Percentiles rank a stretch among this genome's conserved stretches.
These are phyloP conservation scores for Tremella fuciformis DNA, from an alignment of 768 basidiomycete species.

Conservation along the genomic window DNA sequence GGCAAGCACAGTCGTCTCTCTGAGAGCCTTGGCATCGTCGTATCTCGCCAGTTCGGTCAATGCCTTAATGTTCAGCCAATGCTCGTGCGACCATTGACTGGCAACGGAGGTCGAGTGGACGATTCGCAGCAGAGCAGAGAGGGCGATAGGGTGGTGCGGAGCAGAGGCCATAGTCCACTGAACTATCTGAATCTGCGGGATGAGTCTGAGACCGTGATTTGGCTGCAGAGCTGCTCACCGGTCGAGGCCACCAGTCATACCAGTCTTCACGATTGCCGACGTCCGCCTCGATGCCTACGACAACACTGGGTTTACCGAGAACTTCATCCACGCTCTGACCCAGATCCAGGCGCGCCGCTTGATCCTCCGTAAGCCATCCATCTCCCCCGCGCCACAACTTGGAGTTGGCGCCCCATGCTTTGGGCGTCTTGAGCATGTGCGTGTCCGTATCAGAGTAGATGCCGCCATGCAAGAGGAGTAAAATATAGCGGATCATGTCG, in stretches of 20 bases:
- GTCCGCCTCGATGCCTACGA: slow-evolving; percentile 56
- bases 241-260: slow-evolving; percentile 52
- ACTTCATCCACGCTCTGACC: slow-evolving; percentile 29
- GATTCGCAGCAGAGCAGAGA: slow-evolving; percentile 54
- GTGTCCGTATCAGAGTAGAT: slow-evolving; percentile 55
- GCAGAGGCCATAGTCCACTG: slow-evolving; percentile 56
- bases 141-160: slow-evolving; percentile 54
- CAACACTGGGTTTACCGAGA: slow-evolving; percentile 44
- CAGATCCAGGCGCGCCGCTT: slow-evolving; percentile 13
- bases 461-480: slow-evolving; percentile 45
- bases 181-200: slow-evolving; percentile 53
- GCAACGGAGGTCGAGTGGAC: slow-evolving; percentile 42
- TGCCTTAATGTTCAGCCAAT: slow-evolving; percentile 17
- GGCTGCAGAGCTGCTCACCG: slow-evolving; percentile 28
- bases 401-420: slow-evolving; percentile 44
- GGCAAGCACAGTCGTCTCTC: slow-evolving; percentile 26
- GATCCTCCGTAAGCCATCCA: slow-evolving; percentile 35
- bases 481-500: slow-evolving; percentile 46
- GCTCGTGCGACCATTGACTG: slow-evolving; percentile 33
- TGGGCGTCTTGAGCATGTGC: slow-evolving; percentile 45
- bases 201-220: background rate
- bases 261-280: slow-evolving; percentile 55
- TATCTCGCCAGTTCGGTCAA: slow-evolving; percentile 28
- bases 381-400: slow-evolving; percentile 31
- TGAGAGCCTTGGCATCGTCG: slow-evolving; percentile 27